Conservation (phyloP, 2,329 filamentous ascomycete species). For the Neodidymelliopsis sp. region DNA sequence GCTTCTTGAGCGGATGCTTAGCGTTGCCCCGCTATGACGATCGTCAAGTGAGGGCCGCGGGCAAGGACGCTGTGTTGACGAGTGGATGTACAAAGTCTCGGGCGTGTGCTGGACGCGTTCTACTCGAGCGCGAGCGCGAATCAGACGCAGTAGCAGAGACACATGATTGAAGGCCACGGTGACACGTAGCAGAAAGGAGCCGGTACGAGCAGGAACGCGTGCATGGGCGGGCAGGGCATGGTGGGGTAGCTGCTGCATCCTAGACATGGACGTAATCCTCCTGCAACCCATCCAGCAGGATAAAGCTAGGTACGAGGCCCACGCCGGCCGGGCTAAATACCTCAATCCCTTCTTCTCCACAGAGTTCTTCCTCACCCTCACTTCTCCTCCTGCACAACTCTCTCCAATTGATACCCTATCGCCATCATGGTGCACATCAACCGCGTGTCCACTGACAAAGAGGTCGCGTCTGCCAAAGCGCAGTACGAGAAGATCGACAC, state of each 20-base stretch:
- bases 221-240: constrained; percentile 23
- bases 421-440: constrained; percentile 59
- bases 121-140: neutral
- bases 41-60: constrained; percentile 17
- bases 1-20: constrained; percentile 31
- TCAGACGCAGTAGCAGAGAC: neutral
- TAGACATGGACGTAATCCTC: constrained; percentile 18
- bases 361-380: neutral
- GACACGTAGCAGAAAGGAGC: constrained; percentile 14
- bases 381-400: neutral
- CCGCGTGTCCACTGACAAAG: constrained; percentile 51
- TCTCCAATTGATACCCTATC: constrained; percentile 4
- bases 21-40: constrained; percentile 20
- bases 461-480: constrained; percentile 42
- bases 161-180: neutral
- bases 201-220: constrained; percentile 10
- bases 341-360: constrained; percentile 11
- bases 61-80: constrained; percentile 7
- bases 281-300: constrained; percentile 1
- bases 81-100: neutral
- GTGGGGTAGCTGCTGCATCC: constrained; percentile 16
- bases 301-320: constrained; percentile 5
- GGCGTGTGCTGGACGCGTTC: neutral
- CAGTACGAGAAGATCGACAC: constrained; percentile 30
- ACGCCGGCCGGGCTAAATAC: constrained; percentile 9